phyloP scores from a whole-genome alignment of 1,284 basidiomycete species.

The Microbotryomycetes sp. region DNA sequence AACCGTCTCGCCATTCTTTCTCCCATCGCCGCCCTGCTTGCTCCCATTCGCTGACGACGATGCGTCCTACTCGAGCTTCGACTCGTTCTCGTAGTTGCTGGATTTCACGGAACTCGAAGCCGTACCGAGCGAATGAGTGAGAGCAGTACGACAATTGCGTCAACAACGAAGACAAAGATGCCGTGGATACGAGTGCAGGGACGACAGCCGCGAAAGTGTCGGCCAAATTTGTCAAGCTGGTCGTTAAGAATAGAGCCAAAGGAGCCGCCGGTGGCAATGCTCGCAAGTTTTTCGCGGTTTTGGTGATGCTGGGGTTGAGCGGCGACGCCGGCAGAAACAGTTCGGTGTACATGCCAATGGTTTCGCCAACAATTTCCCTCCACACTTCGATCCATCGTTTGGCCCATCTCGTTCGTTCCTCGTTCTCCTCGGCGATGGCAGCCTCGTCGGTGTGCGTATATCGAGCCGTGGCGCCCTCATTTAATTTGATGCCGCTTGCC shows the following conservation, averaged over 20 bases:
- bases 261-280: slow-evolving; percentile 45
- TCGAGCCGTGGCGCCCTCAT: slow-evolving; percentile 25
- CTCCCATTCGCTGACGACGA: slow-evolving; percentile 47
- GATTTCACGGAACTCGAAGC: slow-evolving; percentile 60
- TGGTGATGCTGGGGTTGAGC: slow-evolving; percentile 23
- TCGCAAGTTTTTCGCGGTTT: slow-evolving; percentile 27
- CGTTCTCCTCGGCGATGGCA: slow-evolving; percentile 37
- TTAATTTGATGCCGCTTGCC: slow-evolving; percentile 45
- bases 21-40: slow-evolving; percentile 27
- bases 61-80: slow-evolving; percentile 57
- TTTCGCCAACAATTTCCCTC: slow-evolving; percentile 85
- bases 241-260: slow-evolving; percentile 53
- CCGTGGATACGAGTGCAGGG: slow-evolving; percentile 53
- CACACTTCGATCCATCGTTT: slow-evolving; percentile 84
- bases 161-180: slow-evolving; percentile 70
- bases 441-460: slow-evolving; percentile 38
- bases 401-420: slow-evolving; percentile 67
- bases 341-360: slow-evolving; percentile 78
- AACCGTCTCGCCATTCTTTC: slow-evolving; percentile 31
- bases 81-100: slow-evolving; percentile 50
- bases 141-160: slow-evolving; percentile 90
- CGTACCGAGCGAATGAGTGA: slow-evolving; percentile 84
- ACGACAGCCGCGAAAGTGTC: slow-evolving; percentile 44
- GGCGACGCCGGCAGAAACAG: slow-evolving; percentile 69
- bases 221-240: slow-evolving; percentile 54